These are phyloP conservation scores for Fusarium sp. DNA, from an alignment of 2,329 filamentous ascomycete species.

Conservation along the genomic window DNA sequence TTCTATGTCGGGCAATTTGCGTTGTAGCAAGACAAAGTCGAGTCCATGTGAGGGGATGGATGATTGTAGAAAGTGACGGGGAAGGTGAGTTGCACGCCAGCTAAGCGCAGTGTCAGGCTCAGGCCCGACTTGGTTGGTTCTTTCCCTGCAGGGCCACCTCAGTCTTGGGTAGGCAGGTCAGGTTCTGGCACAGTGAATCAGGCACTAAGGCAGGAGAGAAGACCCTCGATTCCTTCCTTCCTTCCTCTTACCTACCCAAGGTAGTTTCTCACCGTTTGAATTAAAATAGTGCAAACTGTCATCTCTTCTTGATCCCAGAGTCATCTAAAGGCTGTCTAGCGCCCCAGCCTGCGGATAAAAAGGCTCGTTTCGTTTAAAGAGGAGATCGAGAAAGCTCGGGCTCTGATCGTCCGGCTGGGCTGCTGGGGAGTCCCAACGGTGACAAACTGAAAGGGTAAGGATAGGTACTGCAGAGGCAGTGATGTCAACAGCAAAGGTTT, in stretches of 20 bases:
- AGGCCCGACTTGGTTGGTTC: constrained; percentile 28
- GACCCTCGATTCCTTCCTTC: constrained; percentile 3
- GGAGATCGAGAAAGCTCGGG: constrained; percentile 27
- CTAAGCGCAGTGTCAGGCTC: constrained; percentile 35
- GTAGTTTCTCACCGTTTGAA: constrained; percentile 23
- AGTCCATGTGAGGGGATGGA: constrained; percentile 36
- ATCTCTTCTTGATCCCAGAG: constrained; percentile 6
- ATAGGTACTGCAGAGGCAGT: constrained; percentile 2
- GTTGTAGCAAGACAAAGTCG: constrained; percentile 18
- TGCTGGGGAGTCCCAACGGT: constrained; percentile 7
- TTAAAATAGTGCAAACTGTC: constrained; percentile 7
- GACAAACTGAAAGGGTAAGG: constrained; percentile 11
- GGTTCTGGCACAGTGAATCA: constrained; percentile 17
- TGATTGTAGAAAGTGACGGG: constrained; percentile 27
- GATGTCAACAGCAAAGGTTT: constrained; percentile 16
- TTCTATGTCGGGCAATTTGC: constrained; percentile 13
- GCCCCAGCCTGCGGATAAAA: constrained; percentile 31
- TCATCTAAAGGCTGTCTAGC: constrained; percentile 15
- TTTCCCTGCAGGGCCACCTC: constrained; percentile 18
- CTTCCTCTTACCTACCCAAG: background rate
- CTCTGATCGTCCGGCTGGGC: background rate
- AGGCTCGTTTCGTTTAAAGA: constrained; percentile 21
- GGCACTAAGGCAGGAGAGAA: constrained; percentile 36
- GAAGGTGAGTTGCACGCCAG: constrained; percentile 21
- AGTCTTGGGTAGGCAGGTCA: constrained; percentile 31